Percentiles rank a stretch among this genome's conserved stretches.
phyloP scores from a whole-genome alignment of 148 eudicot species.

The Camellia granthamiana region DNA sequence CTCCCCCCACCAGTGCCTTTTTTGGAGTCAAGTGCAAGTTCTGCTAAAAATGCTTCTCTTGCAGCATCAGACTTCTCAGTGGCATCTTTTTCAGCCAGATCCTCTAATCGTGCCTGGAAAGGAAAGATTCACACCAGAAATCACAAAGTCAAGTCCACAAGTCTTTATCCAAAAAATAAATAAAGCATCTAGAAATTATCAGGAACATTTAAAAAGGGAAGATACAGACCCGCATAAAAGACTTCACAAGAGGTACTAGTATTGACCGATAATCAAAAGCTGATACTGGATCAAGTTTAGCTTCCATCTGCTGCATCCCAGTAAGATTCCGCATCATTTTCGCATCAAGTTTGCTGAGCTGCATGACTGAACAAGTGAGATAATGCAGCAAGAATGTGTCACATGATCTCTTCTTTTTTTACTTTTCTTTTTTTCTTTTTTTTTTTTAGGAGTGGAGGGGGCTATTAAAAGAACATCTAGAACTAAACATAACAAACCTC shows the following conservation, averaged over 20 bases:
- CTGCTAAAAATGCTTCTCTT: slow-evolving; percentile 94
- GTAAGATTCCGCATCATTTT: slow-evolving; percentile 58
- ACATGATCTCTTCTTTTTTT: not conserved
- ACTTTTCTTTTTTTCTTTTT: not conserved
- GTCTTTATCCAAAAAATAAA: not conserved
- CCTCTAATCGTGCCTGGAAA: slow-evolving; percentile 78
- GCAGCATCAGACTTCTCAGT: slow-evolving; percentile 98
- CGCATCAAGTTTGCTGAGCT: slow-evolving; percentile 88
- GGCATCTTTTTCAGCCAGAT: slow-evolving; percentile 92
- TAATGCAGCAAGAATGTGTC: slow-evolving; percentile 5
- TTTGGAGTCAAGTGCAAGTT: slow-evolving; percentile 90
- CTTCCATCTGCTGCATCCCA: slow-evolving; percentile 74
- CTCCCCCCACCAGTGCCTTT: slow-evolving; percentile 46
- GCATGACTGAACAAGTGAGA: slow-evolving; percentile 48
- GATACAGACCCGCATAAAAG: slow-evolving; percentile 70
- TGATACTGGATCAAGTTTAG: slow-evolving; percentile 63
- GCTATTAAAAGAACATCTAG: not conserved
- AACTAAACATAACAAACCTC: slow-evolving; percentile 61
- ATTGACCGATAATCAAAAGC: slow-evolving; percentile 62
- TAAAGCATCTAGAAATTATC: not conserved
- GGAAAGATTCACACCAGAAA: slow-evolving; percentile 8
- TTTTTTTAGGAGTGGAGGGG: too few relatives aligned
- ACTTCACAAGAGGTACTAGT: slow-evolving; percentile 71
- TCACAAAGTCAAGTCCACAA: not conserved
- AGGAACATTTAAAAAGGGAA: not conserved